phyloP scores from a whole-genome alignment of 2,329 filamentous ascomycete species.

The Penicillium sp. region DNA sequence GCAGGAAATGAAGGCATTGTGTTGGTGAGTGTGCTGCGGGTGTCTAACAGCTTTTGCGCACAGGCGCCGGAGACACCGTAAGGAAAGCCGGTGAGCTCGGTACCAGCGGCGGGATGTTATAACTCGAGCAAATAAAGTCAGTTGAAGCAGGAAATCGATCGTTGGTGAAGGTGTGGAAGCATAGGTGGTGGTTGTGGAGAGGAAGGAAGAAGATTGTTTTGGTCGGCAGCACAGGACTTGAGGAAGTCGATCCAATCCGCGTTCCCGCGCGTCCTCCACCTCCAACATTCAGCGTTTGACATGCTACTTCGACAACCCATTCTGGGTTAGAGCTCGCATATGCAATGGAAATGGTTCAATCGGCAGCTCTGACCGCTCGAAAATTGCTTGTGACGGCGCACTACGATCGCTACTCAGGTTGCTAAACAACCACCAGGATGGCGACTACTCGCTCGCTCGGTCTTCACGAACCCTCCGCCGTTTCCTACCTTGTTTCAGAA shows the following conservation, averaged over 20 bases:
- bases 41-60: constrained; percentile 13
- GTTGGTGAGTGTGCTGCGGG: constrained; percentile 11
- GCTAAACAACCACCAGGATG: constrained; percentile 58
- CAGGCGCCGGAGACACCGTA: constrained; percentile 19
- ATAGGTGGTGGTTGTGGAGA: constrained; percentile 13
- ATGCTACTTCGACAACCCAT: constrained; percentile 9
- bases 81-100: constrained; percentile 6
- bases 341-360: constrained; percentile 30
- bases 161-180: constrained; percentile 7
- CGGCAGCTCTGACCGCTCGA: constrained; percentile 25
- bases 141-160: no score
- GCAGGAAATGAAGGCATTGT: constrained; percentile 38
- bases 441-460: constrained; percentile 87
- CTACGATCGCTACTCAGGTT: constrained; percentile 20
- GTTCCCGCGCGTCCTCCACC: constrained; percentile 31
- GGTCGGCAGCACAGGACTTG: constrained; percentile 17
- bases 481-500: constrained; percentile 80
- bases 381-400: constrained; percentile 20
- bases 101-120: not conserved
- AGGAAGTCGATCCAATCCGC: constrained; percentile 22
- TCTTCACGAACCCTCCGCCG: constrained; percentile 79
- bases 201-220: constrained; percentile 29
- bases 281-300: constrained; percentile 15
- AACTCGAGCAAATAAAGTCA: not conserved
- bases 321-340: constrained; percentile 3